Base-by-base conservation (phyloP, 2,329 filamentous ascomycete species). In the Epichloe typhina region DNA sequence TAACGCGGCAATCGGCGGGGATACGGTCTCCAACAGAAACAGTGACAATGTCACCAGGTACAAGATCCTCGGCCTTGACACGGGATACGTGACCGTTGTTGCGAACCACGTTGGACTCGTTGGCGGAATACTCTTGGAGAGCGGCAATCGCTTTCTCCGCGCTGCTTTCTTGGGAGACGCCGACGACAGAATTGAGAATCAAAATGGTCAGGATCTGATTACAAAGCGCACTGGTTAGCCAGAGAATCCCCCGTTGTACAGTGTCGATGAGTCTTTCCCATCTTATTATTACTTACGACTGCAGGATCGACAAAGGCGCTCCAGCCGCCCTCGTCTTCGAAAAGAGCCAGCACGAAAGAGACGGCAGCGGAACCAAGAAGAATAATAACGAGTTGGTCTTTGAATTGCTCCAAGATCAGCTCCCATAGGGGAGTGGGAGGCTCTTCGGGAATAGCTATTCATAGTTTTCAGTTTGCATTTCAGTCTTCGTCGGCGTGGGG, bases 91-190 rank as follows among this genome's bases (percentile, higher is more conserved):
- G 80, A 47, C 91, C 89, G 60, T 71, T 69, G 71, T 91, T 83
- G 62, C 93, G 86, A 53, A 95, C 69, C 49, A 95, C 91, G 65
- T 91, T 98, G 59, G 93, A 91, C 69, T 95, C 88, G 69, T 97
- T 98, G 63, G 93, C 93, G 33, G 91, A 97, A 72, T 98, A 98
- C 78, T 98, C 91, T 71, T 98, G 93, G 52, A 98, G 80, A 43
- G 93, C 93, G 26, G 93, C 90, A 66, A 98, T 98, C 48, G 93
- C 93, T 73, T 97, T 96, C 69, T 98, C 93, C 57, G 93, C 93
- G 64, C 90, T 96, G 70, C 88, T 96, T 75, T 98, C 93, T 75
- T 98, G 93, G 51, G 91, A 96, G 31, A 98, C 93, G 65, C 93
- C 93, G 56, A 98, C 93, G 58, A 98, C 84, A 54, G 93, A 87